A percentile compares a stretch with the other conserved stretches of the same genome.
These are phyloP conservation scores for Citrus reticulata DNA, from an alignment of 345 rosid species.

Conservation along the genomic window DNA sequence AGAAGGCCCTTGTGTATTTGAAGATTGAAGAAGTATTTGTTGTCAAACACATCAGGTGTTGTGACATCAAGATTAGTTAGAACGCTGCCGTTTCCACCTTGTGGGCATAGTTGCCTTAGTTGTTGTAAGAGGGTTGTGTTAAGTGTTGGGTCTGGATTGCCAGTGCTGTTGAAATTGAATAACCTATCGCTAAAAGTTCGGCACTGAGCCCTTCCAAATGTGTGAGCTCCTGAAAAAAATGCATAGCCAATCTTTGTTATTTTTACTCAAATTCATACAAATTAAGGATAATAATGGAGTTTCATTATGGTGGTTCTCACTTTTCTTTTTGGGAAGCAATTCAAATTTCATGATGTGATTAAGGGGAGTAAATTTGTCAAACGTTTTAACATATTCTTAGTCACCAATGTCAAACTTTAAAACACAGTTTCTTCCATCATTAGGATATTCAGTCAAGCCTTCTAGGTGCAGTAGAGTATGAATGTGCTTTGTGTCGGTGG, in stretches of 20 bases:
- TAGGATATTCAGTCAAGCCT: too few relatives aligned
- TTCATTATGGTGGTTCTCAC: too few relatives aligned
- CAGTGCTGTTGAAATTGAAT: conserved; percentile 41
- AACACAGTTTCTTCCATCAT: too few relatives aligned
- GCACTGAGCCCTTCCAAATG: conserved; percentile 60
- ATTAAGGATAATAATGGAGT: too few relatives aligned
- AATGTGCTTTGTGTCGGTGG: too few relatives aligned
- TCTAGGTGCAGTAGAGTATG: too few relatives aligned
- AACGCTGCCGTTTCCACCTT: conserved; percentile 34
- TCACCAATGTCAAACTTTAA: too few relatives aligned
- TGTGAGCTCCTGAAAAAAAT: conserved; percentile 47
- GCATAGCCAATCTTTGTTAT: not conserved
- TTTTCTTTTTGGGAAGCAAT: too few relatives aligned
- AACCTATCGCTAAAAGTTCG: conserved; percentile 27
- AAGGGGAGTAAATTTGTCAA: too few relatives aligned
- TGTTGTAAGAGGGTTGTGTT: conserved; percentile 35
- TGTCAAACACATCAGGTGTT: conserved; percentile 55
- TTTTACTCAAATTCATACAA: too few relatives aligned
- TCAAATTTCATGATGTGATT: too few relatives aligned
- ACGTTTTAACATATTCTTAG: too few relatives aligned
- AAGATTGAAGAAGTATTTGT: conserved; percentile 50
- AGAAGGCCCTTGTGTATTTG: conserved; percentile 40
- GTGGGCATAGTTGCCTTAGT: conserved; percentile 49
- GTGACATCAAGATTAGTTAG: conserved; percentile 42
- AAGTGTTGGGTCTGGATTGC: conserved; percentile 46